phyloP scores from a whole-genome alignment of 371 early-diverging fungal species.

The Lichtheimia ornata region DNA sequence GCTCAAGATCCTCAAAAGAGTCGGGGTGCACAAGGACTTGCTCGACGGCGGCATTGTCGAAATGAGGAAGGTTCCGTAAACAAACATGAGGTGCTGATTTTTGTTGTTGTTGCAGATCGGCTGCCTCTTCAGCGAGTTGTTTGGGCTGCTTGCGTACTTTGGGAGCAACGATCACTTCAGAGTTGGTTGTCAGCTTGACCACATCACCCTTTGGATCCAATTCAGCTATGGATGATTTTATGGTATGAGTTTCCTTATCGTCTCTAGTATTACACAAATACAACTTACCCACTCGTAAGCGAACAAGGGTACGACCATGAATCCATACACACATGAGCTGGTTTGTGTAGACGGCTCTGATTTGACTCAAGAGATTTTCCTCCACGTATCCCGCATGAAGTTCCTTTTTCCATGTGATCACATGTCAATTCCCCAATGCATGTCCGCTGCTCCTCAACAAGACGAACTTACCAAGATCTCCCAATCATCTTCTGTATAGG shows the following conservation, averaged over 20 bases:
- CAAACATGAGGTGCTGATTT: constrained; percentile 24
- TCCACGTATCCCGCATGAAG: constrained; percentile 82
- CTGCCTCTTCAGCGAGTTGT: constrained; percentile 17
- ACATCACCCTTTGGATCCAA: constrained; percentile 57
- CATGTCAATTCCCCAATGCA: background rate
- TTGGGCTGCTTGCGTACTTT: constrained; percentile 49
- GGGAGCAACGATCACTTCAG: constrained; percentile 84
- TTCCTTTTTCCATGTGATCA: constrained; percentile 53
- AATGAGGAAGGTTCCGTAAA: constrained; percentile 22
- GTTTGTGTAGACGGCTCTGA: constrained; percentile 66
- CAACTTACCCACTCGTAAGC: constrained; percentile 56
- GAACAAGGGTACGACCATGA: constrained; percentile 61
- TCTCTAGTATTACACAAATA: background rate
- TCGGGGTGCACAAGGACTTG: constrained; percentile 25
- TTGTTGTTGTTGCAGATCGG: constrained; percentile 17
- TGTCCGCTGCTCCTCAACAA: background rate
- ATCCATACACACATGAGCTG: constrained; percentile 79
- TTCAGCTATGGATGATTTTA: constrained; percentile 46
- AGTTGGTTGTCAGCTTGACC: constrained; percentile 63
- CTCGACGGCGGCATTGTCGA: background rate
- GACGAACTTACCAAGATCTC: constrained; percentile 69
- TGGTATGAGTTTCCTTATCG: background rate
- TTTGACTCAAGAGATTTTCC: constrained; percentile 75
- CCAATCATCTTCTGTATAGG: constrained; percentile 84
- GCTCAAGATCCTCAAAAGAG: constrained; percentile 14